Conservation (phyloP, 306 rosid genomes). For the Carpinus viminea region DNA sequence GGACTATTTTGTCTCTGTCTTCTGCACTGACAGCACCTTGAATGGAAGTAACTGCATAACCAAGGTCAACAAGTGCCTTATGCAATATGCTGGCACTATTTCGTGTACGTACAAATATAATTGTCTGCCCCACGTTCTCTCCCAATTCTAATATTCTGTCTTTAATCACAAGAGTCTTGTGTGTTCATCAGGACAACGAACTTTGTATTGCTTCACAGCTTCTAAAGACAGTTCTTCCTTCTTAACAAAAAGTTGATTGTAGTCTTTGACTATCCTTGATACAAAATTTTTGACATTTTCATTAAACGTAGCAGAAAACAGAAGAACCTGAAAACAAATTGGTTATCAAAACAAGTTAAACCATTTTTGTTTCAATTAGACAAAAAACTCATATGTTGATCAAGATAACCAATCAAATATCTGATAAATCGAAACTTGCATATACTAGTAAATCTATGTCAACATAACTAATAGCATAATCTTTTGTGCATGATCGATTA, state of each 20-base stretch:
- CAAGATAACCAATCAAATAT: not conserved
- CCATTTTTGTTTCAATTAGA: not conserved
- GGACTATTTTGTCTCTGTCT: conserved; percentile 76
- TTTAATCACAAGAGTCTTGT: conserved; percentile 60
- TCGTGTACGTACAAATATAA: conserved; percentile 77
- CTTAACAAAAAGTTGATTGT: conserved; percentile 82
- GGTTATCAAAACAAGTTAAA: conserved; percentile 8
- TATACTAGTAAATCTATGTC: not conserved
- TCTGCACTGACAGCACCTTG: conserved; percentile 66
- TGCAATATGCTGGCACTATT: conserved; percentile 66
- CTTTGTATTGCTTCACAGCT: conserved; percentile 83
- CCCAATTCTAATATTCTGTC: conserved; percentile 76
- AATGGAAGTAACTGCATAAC: conserved; percentile 73
- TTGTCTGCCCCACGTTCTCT: conserved; percentile 87
- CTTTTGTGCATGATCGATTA: not conserved
- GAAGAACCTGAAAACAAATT: conserved; percentile 60
- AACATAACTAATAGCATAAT: not conserved
- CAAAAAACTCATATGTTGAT: not conserved
- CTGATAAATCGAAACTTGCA: not conserved
- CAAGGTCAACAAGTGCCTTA: conserved; percentile 51
- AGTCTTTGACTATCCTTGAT: conserved; percentile 57
- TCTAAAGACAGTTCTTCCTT: conserved; percentile 81
- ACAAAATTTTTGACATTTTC: conserved; percentile 75
- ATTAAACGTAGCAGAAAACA: conserved; percentile 92
- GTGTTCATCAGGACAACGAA: conserved; percentile 64